Percentiles rank a stretch among this genome's conserved stretches.
phyloP scores from a whole-genome alignment of 441 rosid species.

The Euphorbia schlechtendalii region DNA sequence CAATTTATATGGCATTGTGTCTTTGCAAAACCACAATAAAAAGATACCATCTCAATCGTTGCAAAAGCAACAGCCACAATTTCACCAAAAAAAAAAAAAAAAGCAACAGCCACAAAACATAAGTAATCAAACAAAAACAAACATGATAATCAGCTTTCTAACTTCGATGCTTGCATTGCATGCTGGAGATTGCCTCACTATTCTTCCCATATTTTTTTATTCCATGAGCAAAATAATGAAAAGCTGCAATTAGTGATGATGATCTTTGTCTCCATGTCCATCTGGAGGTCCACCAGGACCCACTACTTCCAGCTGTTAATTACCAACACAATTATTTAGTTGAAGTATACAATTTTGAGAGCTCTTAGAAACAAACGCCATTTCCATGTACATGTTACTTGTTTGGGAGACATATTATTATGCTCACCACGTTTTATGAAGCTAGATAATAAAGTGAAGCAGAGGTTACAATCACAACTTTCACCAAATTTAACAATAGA shows the following conservation, averaged over 20 bases:
- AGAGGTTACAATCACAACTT: background rate
- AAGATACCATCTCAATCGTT: conserved; percentile 17
- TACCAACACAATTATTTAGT: conserved; percentile 3
- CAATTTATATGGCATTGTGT: conserved; percentile 18
- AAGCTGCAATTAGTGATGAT: conserved; percentile 37
- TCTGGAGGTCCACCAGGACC: conserved; percentile 96
- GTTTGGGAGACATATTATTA: background rate
- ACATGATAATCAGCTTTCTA: conserved; percentile 24
- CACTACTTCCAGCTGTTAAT: conserved; percentile 79
- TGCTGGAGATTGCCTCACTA: conserved; percentile 33
- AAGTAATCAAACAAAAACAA: conserved; percentile 31
- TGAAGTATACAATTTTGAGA: background rate
- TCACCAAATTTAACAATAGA: background rate
- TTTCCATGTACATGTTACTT: too few species aligned
- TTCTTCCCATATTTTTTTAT: conserved; percentile 35
- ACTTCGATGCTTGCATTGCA: conserved; percentile 28
- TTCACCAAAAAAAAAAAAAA: too few species aligned
- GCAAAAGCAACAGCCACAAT: too few species aligned
- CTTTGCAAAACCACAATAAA: conserved; percentile 26
- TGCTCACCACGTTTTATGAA: background rate
- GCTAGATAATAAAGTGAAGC: background rate
- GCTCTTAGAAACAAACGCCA: background rate
- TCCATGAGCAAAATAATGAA: conserved; percentile 25
- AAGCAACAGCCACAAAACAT: conserved; percentile 30
- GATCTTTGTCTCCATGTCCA: conserved; percentile 67